Evolutionary conservation across 345 rosid species (phyloP).

Genomic region (Eucalyptus erythrocorys): DNA sequence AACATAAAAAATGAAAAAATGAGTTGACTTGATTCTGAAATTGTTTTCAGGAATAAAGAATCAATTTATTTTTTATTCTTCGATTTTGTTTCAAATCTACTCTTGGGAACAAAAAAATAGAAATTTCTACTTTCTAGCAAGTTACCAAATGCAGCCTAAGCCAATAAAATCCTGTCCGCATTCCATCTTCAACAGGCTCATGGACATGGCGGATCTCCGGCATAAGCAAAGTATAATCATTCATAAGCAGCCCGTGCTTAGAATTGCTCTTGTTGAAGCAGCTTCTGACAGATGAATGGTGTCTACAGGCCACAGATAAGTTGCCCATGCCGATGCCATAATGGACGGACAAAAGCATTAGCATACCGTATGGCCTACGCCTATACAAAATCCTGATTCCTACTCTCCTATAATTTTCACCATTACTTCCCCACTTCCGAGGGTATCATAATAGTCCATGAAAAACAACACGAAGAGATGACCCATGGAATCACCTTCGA

Average conservation of each 20-base stretch:
- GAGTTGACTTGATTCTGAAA: rapidly evolving
- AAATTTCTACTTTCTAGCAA: too few relatives aligned
- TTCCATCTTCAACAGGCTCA: neutral
- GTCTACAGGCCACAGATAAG: neutral
- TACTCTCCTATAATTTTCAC: neutral
- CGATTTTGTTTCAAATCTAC: too few relatives aligned
- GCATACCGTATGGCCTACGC: neutral
- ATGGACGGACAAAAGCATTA: neutral
- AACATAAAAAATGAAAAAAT: too few relatives aligned
- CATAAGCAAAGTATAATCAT: neutral
- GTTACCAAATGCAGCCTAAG: too few relatives aligned
- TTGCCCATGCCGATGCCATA: neutral
- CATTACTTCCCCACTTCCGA: too few relatives aligned
- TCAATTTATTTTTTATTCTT: too few relatives aligned
- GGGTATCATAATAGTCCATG: neutral
- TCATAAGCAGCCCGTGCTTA: neutral
- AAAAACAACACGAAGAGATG: neutral
- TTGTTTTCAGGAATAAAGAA: too few relatives aligned
- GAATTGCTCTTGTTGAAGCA: neutral
- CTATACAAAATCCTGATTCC: neutral
- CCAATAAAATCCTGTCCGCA: neutral
- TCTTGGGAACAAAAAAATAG: rapidly evolving
- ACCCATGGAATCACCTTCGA: neutral
- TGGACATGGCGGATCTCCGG: neutral
- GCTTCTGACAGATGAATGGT: neutral